Conservation (phyloP, 176 grass and related monocot species). For the Cymbopogon citratus region DNA sequence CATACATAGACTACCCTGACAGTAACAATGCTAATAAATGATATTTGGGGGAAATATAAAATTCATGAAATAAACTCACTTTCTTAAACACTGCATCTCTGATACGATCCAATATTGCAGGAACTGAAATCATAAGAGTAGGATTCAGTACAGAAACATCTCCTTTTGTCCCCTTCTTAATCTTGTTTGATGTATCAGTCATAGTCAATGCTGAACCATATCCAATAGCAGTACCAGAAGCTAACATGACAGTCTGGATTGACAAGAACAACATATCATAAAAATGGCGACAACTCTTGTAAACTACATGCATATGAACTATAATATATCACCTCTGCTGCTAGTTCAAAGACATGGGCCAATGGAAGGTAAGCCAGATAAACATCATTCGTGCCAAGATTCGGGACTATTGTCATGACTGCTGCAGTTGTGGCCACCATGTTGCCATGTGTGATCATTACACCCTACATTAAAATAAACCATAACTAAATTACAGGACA, state of each 20-base stretch:
- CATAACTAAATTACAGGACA: conserved; percentile 3
- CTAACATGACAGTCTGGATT: conserved; percentile 74
- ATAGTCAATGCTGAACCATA: conserved; percentile 76
- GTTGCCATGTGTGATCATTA: conserved; percentile 92
- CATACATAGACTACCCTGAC: background rate
- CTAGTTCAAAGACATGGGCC: conserved; percentile 91
- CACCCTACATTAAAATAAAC: conserved; percentile 48
- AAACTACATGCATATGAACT: background rate
- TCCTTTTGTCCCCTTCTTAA: conserved; percentile 89
- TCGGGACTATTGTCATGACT: conserved; percentile 69
- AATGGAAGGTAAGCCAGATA: conserved; percentile 82
- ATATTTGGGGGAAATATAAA: background rate
- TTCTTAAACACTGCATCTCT: conserved; percentile 83
- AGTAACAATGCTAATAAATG: background rate
- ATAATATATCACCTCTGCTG: conserved; percentile 54
- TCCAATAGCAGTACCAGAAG: conserved; percentile 68
- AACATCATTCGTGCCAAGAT: conserved; percentile 53
- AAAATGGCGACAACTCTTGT: background rate
- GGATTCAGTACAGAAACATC: conserved; percentile 76
- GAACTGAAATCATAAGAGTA: conserved; percentile 78
- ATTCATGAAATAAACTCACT: conserved; percentile 38
- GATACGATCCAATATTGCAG: conserved; percentile 84
- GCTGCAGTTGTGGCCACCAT: conserved; percentile 67
- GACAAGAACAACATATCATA: conserved; percentile 13
- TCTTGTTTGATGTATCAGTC: conserved; percentile 91